Conservation (phyloP, 495 filamentous ascomycete genomes). For the Cetradonia linearis region DNA sequence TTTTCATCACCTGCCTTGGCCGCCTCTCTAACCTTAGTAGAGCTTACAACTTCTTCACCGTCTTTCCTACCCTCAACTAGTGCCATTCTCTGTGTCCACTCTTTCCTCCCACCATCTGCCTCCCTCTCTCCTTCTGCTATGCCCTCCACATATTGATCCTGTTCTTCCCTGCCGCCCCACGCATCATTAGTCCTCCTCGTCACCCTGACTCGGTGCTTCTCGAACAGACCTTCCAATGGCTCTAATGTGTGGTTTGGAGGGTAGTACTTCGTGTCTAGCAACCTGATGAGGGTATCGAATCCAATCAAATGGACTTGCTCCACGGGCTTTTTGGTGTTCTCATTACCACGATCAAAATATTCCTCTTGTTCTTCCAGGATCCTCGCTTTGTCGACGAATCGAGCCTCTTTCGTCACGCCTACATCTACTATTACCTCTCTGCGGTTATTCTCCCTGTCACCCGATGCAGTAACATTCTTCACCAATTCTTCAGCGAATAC, state of each 20-base stretch:
- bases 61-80: slow-evolving; percentile 52
- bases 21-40: slow-evolving; percentile 66
- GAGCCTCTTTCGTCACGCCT: slow-evolving; percentile 68
- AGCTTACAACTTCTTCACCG: slow-evolving; percentile 55
- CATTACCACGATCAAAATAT: not conserved
- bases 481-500: slow-evolving; percentile 60
- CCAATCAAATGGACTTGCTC: slow-evolving; percentile 75
- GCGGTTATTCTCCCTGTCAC: not conserved
- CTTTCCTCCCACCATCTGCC: slow-evolving; percentile 45
- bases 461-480: slow-evolving; percentile 23
- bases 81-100: slow-evolving; percentile 63
- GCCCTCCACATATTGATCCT: slow-evolving; percentile 46
- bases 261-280: slow-evolving; percentile 82
- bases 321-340: not conserved
- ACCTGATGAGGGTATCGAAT: slow-evolving; percentile 77
- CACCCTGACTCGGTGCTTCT: slow-evolving; percentile 57
- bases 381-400: slow-evolving; percentile 74
- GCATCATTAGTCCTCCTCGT: slow-evolving; percentile 57
- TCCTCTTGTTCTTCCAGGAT: slow-evolving; percentile 47
- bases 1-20: slow-evolving; percentile 41
- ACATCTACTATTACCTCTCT: slow-evolving; percentile 46
- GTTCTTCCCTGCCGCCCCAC: slow-evolving; percentile 51
- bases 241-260: slow-evolving; percentile 42
- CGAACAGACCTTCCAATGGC: slow-evolving; percentile 58
- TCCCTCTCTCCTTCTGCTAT: slow-evolving; percentile 44